Percentiles rank a stretch among this genome's conserved stretches.
Evolutionary conservation across 225 moss, liverwort and hornwort species (phyloP).

Genomic region (Climacium dendroides): DNA sequence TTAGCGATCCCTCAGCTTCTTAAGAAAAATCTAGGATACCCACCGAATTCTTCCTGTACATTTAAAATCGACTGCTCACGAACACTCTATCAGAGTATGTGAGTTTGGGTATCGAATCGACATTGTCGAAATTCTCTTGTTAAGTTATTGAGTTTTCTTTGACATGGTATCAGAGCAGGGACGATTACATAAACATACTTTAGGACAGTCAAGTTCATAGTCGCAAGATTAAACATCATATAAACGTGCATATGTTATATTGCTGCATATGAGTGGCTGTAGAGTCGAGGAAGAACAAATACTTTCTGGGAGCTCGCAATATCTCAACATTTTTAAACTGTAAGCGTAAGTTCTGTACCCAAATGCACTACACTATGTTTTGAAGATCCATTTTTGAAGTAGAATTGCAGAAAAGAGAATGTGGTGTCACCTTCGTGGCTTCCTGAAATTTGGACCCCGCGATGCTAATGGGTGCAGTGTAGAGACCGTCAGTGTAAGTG

Average conservation of each 20-base stretch:
- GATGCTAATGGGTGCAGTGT: conserved; percentile 15
- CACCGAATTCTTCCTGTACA: no score
- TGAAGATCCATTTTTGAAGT: not conserved
- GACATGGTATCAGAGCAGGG: no score
- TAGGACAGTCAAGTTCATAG: no score
- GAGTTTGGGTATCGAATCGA: no score
- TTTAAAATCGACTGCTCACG: no score
- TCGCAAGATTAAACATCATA: not conserved
- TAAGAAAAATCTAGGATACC: no score
- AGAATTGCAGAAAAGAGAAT: not conserved
- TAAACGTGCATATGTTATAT: not conserved
- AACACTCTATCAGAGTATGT: no score
- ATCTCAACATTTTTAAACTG: not conserved
- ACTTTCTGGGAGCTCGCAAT: not conserved
- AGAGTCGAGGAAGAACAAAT: not conserved
- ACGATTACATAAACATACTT: no score
- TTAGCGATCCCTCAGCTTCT: no score
- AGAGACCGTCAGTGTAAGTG: conserved; percentile 28
- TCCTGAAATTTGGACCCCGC: conserved; percentile 14
- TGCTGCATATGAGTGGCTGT: not conserved
- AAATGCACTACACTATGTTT: not conserved
- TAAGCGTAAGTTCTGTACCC: no score
- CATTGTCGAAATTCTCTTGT: no score
- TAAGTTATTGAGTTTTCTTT: no score
- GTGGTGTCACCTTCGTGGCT: conserved; percentile 13